phyloP scores from a whole-genome alignment of 140 eudicot species.

The Stevia rebaudiana region DNA sequence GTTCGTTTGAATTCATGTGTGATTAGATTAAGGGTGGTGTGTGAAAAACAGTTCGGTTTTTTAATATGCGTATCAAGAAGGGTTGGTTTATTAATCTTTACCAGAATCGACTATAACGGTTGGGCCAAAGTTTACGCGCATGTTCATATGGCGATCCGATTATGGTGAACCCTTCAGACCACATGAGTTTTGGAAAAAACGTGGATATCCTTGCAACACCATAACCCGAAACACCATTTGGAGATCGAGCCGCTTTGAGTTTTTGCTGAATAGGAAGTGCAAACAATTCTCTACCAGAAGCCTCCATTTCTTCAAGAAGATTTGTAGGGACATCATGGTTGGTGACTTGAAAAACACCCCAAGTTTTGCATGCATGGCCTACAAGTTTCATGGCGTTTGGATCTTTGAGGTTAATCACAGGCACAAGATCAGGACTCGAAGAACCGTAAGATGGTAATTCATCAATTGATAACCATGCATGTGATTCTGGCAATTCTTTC shows the following conservation, averaged over 20 bases:
- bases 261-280: constrained; percentile 68
- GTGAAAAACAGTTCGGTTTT: too few species aligned
- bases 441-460: constrained; percentile 7
- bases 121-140: constrained; percentile 85
- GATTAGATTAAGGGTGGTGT: too few species aligned
- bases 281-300: constrained; percentile 40
- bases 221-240: constrained; percentile 66
- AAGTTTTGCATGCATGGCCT: constrained; percentile 79
- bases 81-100: constrained; percentile 6
- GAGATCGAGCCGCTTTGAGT: constrained; percentile 61
- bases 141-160: constrained; percentile 67
- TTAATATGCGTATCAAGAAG: background rate
- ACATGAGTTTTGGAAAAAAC: constrained; percentile 74
- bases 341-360: constrained; percentile 76
- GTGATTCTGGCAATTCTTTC: constrained; percentile 78
- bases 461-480: constrained; percentile 55
- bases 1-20: too few species aligned
- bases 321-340: constrained; percentile 49
- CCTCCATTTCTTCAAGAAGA: constrained; percentile 47
- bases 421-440: constrained; percentile 24
- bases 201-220: constrained; percentile 74
- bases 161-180: constrained; percentile 93
- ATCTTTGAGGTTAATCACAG: constrained; percentile 47
- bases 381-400: constrained; percentile 44
- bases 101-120: constrained; percentile 54